phyloP scores from a whole-genome alignment of 768 basidiomycete species.

The Pisolithus sp. region DNA sequence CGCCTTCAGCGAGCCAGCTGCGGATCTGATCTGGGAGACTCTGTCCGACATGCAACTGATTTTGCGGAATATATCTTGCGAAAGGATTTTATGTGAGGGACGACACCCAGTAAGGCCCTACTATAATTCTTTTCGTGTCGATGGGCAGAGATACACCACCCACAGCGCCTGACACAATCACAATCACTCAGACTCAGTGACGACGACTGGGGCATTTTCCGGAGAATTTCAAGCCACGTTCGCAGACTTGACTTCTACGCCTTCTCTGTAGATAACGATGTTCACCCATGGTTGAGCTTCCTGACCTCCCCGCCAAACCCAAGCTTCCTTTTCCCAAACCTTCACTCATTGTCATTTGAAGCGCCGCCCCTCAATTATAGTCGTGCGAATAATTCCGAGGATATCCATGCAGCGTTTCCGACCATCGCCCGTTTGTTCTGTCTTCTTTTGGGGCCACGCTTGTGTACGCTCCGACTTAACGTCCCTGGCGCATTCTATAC shows the following conservation, averaged over 20 bases:
- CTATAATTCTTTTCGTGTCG: not conserved
- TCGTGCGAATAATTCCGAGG: no score
- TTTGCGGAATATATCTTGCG: not conserved
- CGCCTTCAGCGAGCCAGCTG: not conserved
- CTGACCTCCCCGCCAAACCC: not conserved
- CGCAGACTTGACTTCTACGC: not conserved
- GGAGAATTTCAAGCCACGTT: not conserved
- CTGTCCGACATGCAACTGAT: not conserved
- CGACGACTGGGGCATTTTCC: not conserved
- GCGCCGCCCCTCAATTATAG: no score
- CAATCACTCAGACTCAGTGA: not conserved
- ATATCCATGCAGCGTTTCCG: no score
- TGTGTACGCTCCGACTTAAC: no score
- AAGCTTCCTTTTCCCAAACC: not conserved
- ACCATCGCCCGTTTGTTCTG: no score
- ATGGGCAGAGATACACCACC: no score
- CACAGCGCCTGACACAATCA: not conserved
- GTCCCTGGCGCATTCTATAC: no score
- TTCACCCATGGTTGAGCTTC: not conserved
- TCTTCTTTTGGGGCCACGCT: no score
- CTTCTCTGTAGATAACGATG: not conserved
- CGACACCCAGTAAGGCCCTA: not conserved
- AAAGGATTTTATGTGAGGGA: no score
- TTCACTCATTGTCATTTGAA: not conserved
- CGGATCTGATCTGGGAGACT: not conserved